Evolutionary conservation across 805 yeast genomes (phyloP).

Genomic region (Ogataea degrootiae): DNA sequence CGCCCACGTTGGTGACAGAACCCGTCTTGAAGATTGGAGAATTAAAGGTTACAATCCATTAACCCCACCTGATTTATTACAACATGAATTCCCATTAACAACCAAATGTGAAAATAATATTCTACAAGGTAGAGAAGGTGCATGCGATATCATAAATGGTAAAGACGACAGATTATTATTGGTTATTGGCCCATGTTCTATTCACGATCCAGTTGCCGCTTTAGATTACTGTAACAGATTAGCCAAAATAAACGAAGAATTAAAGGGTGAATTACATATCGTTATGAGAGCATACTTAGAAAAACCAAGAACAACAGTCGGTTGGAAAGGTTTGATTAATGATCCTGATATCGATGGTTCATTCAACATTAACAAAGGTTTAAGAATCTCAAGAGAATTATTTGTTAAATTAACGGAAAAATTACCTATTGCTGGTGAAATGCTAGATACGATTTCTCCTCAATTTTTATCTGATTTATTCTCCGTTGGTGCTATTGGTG

Average conservation of each 20-base stretch:
- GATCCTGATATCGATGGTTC: constrained; percentile 95
- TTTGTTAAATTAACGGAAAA: constrained; percentile 76
- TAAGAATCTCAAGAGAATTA: constrained; percentile 81
- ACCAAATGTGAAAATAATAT: constrained; percentile 57
- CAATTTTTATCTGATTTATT: constrained; percentile 89
- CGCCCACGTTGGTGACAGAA: constrained; percentile 78
- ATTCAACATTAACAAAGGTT: constrained; percentile 92
- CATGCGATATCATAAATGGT: constrained; percentile 70
- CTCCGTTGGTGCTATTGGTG: constrained; percentile 97
- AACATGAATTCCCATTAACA: constrained; percentile 75
- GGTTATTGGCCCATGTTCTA: constrained; percentile 95
- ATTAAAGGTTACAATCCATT: constrained; percentile 89
- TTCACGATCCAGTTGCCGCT: constrained; percentile 92
- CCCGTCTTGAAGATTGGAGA: constrained; percentile 72
- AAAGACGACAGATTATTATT: constrained; percentile 82
- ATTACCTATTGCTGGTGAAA: constrained; percentile 93
- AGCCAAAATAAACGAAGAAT: constrained; percentile 50
- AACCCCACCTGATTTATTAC: constrained; percentile 91
- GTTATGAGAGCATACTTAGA: constrained; percentile 98
- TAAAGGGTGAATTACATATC: constrained; percentile 71
- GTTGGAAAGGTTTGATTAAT: constrained; percentile 97
- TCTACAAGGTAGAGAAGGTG: constrained; percentile 68
- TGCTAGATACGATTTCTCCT: constrained; percentile 97
- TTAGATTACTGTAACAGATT: constrained; percentile 77
- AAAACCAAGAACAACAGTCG: constrained; percentile 97